A percentile compares a stretch with the other conserved stretches of the same genome.
Conservation (phyloP, 1,139 yeast species). For the Lodderomyces beijingensis region DNA sequence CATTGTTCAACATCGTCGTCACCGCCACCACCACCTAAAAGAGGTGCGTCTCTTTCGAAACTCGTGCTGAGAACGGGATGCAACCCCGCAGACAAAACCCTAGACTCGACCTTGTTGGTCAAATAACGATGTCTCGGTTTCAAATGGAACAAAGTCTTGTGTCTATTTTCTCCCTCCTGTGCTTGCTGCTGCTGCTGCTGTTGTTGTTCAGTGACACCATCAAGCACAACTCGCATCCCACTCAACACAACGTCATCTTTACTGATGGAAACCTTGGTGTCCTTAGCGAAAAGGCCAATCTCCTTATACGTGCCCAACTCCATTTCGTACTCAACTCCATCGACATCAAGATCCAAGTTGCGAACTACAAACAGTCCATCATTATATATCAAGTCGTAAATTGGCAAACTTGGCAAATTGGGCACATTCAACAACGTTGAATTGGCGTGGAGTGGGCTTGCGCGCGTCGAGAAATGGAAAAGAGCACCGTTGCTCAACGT, state of each 20-base stretch:
- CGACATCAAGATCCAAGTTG: slow-evolving; percentile 11
- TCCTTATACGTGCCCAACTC: slow-evolving; percentile 20
- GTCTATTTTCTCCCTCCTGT: slow-evolving; percentile 17
- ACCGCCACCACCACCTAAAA: slow-evolving; percentile 7
- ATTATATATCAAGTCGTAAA: slow-evolving; percentile 16
- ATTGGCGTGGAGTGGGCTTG: too few species aligned
- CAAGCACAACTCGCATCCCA: slow-evolving; percentile 31
- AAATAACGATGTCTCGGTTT: slow-evolving; percentile 37
- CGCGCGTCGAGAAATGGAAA: too few species aligned
- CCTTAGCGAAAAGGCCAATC: slow-evolving; percentile 33
- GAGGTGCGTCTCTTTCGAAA: slow-evolving; percentile 9
- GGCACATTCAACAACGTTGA: too few species aligned
- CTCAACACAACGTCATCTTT: slow-evolving; percentile 32
- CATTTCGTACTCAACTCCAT: slow-evolving; percentile 7
- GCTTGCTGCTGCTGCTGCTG: slow-evolving; percentile 7
- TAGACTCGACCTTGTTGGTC: slow-evolving; percentile 9
- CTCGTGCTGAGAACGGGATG: slow-evolving; percentile 30
- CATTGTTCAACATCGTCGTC: slow-evolving; percentile 29
- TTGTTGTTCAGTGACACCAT: too few species aligned
- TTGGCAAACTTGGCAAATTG: too few species aligned
- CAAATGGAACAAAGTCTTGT: slow-evolving; percentile 39
- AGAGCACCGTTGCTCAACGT: too few species aligned
- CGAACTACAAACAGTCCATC: slow-evolving; percentile 14
- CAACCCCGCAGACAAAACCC: slow-evolving; percentile 28
- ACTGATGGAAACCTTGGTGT: slow-evolving; percentile 20